Evolutionary conservation across 257 asterid genomes (phyloP), one percentile per base, ranked within the genome.

Genomic region (Primulina huaijiensis): DNA sequence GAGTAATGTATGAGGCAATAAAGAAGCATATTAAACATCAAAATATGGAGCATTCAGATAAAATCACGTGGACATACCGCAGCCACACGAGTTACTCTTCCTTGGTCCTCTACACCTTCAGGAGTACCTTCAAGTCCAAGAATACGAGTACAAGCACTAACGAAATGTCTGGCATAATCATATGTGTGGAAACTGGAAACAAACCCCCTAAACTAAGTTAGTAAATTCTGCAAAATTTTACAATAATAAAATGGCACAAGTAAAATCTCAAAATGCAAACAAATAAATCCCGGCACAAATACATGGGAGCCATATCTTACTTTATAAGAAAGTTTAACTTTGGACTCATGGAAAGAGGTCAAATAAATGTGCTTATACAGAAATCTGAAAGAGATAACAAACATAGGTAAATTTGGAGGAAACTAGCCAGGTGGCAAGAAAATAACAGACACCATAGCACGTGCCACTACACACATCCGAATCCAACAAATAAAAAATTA

Each of bases 71-170:
- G 72, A 76, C 80, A 71, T 85, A 92, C 98, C 80, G 95, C 98
- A 77, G 98, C 98, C 57, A 92, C 98, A 79, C 96, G 98, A 78
- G 98, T 92, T 64, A 89, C 82, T 84, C 92, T 88, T 70, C 95
- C 98, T 80, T 92, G 98, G 82, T 89, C 95, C 84, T 92, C 98
- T 71, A 92, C 98, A 68, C 98, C 98, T 78, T 89, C 96, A 60
- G 96, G 96, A 74, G 95, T 92, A 74, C 98, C 98, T 88, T 92
- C 98, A 67, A 92, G 88, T 73, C 95, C 98, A 66, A 92, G 94
- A 73, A 92, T 92, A 77, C 98, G 96, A 74, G 98, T 88, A 68
- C 98, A 92, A 25, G 98, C 95, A 78, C 98, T 92, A 70, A 89
- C 96, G 55, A 92, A 92, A 79, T 92, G 98, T 72, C 95, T 80